These are phyloP conservation scores for Rubus parviflorus DNA, from an alignment of 306 rosid genomes.

Conservation along the genomic window DNA sequence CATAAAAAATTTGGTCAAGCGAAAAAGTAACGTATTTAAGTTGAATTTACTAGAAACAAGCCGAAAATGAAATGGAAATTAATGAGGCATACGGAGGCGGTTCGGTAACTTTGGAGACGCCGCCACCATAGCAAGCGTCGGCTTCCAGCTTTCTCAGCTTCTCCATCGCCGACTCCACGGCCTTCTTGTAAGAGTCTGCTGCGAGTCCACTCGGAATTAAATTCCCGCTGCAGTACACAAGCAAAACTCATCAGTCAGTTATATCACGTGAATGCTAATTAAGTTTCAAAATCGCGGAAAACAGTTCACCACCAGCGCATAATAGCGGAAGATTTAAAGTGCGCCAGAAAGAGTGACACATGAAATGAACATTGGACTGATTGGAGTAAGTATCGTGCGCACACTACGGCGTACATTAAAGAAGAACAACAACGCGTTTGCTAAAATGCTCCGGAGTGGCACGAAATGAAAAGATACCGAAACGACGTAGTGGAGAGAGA, in stretches of 20 bases:
- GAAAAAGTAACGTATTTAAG: no score
- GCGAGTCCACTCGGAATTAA: constrained; percentile 83
- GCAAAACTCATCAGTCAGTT: constrained; percentile 1
- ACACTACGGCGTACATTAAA: neutral
- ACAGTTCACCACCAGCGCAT: neutral
- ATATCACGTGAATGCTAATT: neutral
- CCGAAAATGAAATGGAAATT: neutral
- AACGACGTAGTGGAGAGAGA: neutral
- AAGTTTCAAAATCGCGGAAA: neutral
- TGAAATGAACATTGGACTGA: no score
- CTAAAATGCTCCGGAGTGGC: neutral
- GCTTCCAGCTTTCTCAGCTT: constrained; percentile 54
- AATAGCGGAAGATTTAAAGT: neutral
- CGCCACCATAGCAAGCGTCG: constrained; percentile 29
- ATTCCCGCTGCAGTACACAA: constrained; percentile 58
- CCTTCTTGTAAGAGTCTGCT: constrained; percentile 79
- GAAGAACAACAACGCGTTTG: neutral
- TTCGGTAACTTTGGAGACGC: constrained; percentile 40
- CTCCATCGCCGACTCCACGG: constrained; percentile 84
- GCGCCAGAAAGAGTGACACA: no score
- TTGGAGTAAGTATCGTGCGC: no score
- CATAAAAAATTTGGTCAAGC: no score
- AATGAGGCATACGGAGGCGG: constrained; percentile 44
- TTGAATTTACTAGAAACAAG: no score
- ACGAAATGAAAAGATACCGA: neutral